Evolutionary conservation across 2,329 filamentous ascomycete species (phyloP).

Genomic region (Epichloe uncinata): DNA sequence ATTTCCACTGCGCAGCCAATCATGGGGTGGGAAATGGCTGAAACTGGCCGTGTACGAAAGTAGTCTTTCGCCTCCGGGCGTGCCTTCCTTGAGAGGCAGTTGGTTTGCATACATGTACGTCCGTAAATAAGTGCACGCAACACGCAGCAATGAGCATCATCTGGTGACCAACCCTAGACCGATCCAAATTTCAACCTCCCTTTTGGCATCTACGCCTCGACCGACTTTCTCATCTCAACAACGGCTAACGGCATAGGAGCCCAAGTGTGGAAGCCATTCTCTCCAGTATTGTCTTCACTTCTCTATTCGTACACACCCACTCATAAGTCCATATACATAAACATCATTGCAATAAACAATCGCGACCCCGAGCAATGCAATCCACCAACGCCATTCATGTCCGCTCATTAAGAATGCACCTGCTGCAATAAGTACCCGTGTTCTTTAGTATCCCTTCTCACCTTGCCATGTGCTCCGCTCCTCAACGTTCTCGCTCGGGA

Average conservation of each 20-base stretch:
- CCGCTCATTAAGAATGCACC: background rate
- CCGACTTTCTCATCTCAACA: too few relatives aligned
- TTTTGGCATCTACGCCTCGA: too few relatives aligned
- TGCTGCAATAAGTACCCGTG: background rate
- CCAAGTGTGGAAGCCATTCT: too few relatives aligned
- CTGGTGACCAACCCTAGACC: too few relatives aligned
- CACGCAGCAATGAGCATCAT: too few relatives aligned
- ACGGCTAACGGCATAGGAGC: too few relatives aligned
- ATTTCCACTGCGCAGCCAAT: background rate
- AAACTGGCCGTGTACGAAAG: background rate
- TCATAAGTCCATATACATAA: background rate
- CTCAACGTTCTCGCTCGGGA: background rate
- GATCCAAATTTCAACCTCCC: too few relatives aligned
- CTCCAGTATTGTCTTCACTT: background rate
- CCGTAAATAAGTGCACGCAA: too few relatives aligned
- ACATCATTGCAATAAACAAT: background rate
- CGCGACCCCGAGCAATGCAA: background rate
- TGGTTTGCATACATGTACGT: too few relatives aligned
- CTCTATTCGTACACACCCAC: background rate
- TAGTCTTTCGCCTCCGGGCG: too few relatives aligned
- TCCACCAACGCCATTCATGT: background rate
- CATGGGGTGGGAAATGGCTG: background rate
- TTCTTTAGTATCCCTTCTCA: background rate
- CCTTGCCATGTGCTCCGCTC: too few relatives aligned
- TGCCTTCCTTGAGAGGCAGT: too few relatives aligned